Percentiles rank a stretch among this genome's conserved stretches.
phyloP scores from a whole-genome alignment of 2,329 filamentous ascomycete genomes.

The Penicillium janthinellum region DNA sequence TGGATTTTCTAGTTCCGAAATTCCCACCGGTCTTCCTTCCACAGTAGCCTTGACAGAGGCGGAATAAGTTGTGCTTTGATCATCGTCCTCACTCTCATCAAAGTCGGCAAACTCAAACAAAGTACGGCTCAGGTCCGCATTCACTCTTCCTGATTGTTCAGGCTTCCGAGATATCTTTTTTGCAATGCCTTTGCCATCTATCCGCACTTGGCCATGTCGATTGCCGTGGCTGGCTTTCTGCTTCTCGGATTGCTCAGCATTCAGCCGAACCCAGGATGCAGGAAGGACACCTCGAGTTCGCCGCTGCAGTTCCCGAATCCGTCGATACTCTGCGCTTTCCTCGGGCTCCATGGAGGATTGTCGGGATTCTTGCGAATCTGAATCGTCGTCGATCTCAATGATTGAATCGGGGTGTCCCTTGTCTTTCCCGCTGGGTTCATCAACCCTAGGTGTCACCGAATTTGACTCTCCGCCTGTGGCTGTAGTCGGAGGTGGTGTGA shows the following conservation, averaged over 20 bases:
- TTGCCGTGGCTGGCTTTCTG: conserved; percentile 22
- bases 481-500: conserved; percentile 32
- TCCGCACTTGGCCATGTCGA: conserved; percentile 23
- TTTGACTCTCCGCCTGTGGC: conserved; percentile 30
- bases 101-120: conserved; percentile 36
- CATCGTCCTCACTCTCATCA: conserved; percentile 26
- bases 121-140: conserved; percentile 16
- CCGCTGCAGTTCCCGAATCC: conserved; percentile 40
- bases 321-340: conserved; percentile 25
- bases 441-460: conserved; percentile 19
- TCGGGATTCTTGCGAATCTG: conserved; percentile 23
- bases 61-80: neutral
- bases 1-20: conserved; percentile 26
- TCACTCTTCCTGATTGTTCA: conserved; percentile 18
- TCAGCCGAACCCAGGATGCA: conserved; percentile 50
- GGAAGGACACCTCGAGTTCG: conserved; percentile 52
- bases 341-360: conserved; percentile 25
- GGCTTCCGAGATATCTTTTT: conserved; percentile 34
- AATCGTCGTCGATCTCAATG: conserved; percentile 20
- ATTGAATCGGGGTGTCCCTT: conserved; percentile 10
- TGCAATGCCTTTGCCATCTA: conserved; percentile 38
- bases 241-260: conserved; percentile 37
- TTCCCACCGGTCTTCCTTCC: conserved; percentile 15
- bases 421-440: conserved; percentile 18
- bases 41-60: conserved; percentile 11